Base-by-base conservation (phyloP, 2,329 filamentous ascomycete genomes). In the Stachybotrys echinatus region DNA sequence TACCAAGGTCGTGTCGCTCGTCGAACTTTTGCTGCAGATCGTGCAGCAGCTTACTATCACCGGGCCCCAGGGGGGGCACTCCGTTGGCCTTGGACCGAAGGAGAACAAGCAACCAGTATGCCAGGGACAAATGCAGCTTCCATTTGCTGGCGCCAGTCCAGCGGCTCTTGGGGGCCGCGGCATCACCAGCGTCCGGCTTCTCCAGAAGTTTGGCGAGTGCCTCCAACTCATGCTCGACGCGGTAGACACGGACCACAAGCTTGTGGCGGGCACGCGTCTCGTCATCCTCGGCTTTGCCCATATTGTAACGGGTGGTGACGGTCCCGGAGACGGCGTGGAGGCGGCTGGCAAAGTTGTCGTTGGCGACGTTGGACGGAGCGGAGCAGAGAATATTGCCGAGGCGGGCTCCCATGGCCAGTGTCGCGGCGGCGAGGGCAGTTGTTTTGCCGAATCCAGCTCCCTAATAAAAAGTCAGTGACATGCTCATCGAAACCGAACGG, bases 361-460 rank as follows among this genome's bases (percentile, higher is more conserved):
- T 22, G 0, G 52, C 44, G 2, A 49, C 20, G 6, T 58, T 1
- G 1, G 50, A 49, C 0, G 55, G 50, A 0, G 5, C 58, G 3
- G 50, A 53, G 3, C 52, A 52, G 19, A 53, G 40, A 0, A 58
- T 34, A 1, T 22, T 12, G 1, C 52, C 55, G 2, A 59, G 14
- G 1, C 19, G 53, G 14, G 23, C 47, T 0, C 47, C 14, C 43
- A 61, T 55, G 0, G 51, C 51, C 0, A 61, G 31, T 0, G 54
- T 17, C 1, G 34, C 47, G 0, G 46, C 49, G 14, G 55, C 50
- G 0, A 52, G 42, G 1, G 39, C 10, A 0, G 52, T 42, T 0
- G 58, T 60, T 18, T 59, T 61, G 1, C 56, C 58, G 8, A 52
- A 55, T 0, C 56, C 56, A 12, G 56, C 45, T 0, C 45, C 47